Evolutionary conservation across 2,329 filamentous ascomycete species (phyloP), one percentile per base, ranked within the genome.

Genomic region (Epichloe brachyelytri): DNA sequence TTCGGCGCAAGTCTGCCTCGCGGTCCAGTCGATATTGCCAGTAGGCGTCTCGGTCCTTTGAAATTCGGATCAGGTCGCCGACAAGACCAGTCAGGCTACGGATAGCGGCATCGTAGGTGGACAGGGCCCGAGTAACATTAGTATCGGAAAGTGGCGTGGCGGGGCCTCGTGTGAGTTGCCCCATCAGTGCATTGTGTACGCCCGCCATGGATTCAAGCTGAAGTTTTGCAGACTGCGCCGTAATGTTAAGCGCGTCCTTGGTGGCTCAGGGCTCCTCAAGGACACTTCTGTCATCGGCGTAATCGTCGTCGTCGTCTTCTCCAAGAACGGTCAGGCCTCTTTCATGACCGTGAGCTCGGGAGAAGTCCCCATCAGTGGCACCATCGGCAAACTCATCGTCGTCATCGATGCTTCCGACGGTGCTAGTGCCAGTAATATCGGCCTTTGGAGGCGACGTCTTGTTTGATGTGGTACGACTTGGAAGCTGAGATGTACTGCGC

Each of bases 221-320:
- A 33, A 97, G 70, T 63, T 86, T 91, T 11, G 89, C 89, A 14
- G 93, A 97, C 65, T 97, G 91, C 0, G 93, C 93, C 3, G 91
- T 96, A 62, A 98, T 97, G 64, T 91, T 91, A 68, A 97, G 90
- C 1, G 93, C 90, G 65, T 98, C 93, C 63, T 95, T 95, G 62
- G 80, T 90, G 36, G 82, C 80, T 1, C 84, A 79, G 8, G 80
- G 81, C 36, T 82, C 71, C 55, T 94, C 87, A 52, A 80, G 83
- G 49, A 84, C 85, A 60, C 88, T 95, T 37, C 79, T 84, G 56
- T 88, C 87, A 34, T 82, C 81, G 11, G 69, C 70, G 59, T 86
- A 86, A 59, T 95, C 88, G 43, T 80, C 82, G 26, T 91, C 86
- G 37, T 55, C 55, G 14, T 78, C 77, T 5, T 66, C 59, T 4